These are phyloP conservation scores for Aspergillus quadricinctus DNA, from an alignment of 2,329 filamentous ascomycete genomes.

Conservation along the genomic window DNA sequence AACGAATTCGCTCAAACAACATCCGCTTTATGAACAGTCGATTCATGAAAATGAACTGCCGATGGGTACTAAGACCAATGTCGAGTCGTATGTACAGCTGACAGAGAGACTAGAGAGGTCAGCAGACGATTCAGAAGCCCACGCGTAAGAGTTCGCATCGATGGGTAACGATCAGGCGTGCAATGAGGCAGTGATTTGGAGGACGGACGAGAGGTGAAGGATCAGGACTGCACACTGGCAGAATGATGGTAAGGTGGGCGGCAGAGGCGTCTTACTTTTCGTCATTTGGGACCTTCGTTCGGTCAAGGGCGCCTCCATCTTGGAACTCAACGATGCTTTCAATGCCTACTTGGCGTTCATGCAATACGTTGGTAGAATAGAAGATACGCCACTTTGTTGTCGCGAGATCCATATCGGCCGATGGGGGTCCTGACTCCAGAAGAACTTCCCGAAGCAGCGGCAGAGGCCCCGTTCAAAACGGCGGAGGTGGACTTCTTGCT, in stretches of 20 bases:
- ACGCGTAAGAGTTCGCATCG: not conserved
- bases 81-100: not conserved
- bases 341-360: constrained; percentile 11
- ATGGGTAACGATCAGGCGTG: not conserved
- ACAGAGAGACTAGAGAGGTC: not conserved
- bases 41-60: constrained; percentile 1
- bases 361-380: constrained; percentile 83
- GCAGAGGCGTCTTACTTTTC: not conserved
- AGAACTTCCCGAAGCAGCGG: constrained; percentile 48
- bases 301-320: not conserved
- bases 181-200: not conserved
- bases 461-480: constrained; percentile 60
- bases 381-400: constrained; percentile 96
- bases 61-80: not conserved
- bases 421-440: constrained; percentile 56
- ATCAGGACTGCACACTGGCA: not conserved
- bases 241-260: not conserved
- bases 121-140: not conserved
- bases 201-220: not conserved
- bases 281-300: not conserved
- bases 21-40: not conserved
- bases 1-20: not conserved
- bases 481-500: constrained; percentile 66
- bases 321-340: not conserved
- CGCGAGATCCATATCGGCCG: constrained; percentile 61